Evolutionary conservation across 2,329 filamentous ascomycete species (phyloP).

Genomic region (Colletotrichum spaethianum): DNA sequence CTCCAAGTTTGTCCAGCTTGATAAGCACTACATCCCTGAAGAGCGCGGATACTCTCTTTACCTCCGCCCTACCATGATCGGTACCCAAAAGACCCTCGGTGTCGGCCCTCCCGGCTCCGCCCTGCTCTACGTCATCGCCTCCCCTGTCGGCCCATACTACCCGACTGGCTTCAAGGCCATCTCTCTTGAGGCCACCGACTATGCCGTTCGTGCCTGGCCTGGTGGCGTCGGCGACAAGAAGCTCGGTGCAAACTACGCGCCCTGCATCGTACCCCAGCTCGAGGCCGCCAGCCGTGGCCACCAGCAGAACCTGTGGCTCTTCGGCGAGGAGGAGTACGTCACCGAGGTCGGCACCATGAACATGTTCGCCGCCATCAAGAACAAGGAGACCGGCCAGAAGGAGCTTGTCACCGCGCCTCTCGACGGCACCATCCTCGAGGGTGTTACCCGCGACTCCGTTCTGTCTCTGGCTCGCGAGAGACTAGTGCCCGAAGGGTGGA

Average conservation of each 20-base stretch:
- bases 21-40: slow-evolving; percentile 91
- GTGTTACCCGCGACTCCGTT: slow-evolving; percentile 93
- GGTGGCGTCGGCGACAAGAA: slow-evolving; percentile 99
- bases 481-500: slow-evolving; percentile 89
- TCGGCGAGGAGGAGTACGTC: slow-evolving; percentile 94
- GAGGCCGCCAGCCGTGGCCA: slow-evolving; percentile 92
- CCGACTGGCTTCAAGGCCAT: slow-evolving; percentile 98
- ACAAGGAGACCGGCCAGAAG: slow-evolving; percentile 90
- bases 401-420: slow-evolving; percentile 96
- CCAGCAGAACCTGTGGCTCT: slow-evolving; percentile 99
- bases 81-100: slow-evolving; percentile 93
- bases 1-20: slow-evolving; percentile 82
- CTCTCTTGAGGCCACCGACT: slow-evolving; percentile 94
- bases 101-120: slow-evolving; percentile 94
- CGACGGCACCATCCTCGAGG: slow-evolving; percentile 96
- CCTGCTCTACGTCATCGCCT: slow-evolving; percentile 94
- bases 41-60: slow-evolving; percentile 94
- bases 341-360: slow-evolving; percentile 99
- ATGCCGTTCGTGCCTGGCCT: slow-evolving; percentile 97
- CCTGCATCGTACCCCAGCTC: slow-evolving; percentile 96
- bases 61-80: slow-evolving; percentile 96
- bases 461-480: slow-evolving; percentile 88
- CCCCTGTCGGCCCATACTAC: slow-evolving; percentile 97
- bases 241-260: slow-evolving; percentile 98
- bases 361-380: slow-evolving; percentile 88